A percentile compares a stretch with the other conserved stretches of the same genome.
Conservation (phyloP, 768 basidiomycete genomes). For the Leccinum subgranulosum region DNA sequence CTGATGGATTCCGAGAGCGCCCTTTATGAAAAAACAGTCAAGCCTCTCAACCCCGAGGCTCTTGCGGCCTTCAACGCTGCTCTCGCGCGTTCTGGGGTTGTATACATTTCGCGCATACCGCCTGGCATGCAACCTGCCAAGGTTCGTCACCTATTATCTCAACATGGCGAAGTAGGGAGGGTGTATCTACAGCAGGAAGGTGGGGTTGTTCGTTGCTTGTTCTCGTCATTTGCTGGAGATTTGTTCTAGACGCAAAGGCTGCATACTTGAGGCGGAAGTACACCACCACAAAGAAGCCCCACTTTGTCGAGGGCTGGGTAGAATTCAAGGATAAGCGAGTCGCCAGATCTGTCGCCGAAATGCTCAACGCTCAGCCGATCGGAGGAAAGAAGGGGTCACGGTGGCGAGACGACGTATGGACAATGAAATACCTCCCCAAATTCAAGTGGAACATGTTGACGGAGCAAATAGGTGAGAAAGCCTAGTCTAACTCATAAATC, state of each 20-base stretch:
- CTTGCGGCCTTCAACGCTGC: constrained; percentile 71
- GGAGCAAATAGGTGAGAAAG: constrained; percentile 91
- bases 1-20: constrained; percentile 49
- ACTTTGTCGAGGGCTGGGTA: constrained; percentile 97
- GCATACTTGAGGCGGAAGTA: constrained; percentile 80
- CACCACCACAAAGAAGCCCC: constrained; percentile 79
- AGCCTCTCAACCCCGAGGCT: constrained; percentile 72
- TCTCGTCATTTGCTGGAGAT: not conserved
- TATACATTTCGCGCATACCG: constrained; percentile 95
- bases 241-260: constrained; percentile 68
- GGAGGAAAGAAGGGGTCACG: constrained; percentile 88
- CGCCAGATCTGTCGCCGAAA: constrained; percentile 85
- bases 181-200: constrained; percentile 95
- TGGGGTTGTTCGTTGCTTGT: constrained; percentile 29
- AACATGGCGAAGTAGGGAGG: constrained; percentile 85
- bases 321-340: constrained; percentile 95
- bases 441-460: constrained; percentile 99
- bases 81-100: constrained; percentile 75
- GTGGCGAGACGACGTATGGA: constrained; percentile 98
- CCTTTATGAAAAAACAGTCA: constrained; percentile 47
- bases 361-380: constrained; percentile 95
- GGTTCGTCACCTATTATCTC: constrained; percentile 89
- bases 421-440: constrained; percentile 96
- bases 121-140: constrained; percentile 98
- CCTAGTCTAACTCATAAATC: not conserved